phyloP scores from a whole-genome alignment of 1,284 basidiomycete species.

The Microbotryum lychnidis-dioicae region DNA sequence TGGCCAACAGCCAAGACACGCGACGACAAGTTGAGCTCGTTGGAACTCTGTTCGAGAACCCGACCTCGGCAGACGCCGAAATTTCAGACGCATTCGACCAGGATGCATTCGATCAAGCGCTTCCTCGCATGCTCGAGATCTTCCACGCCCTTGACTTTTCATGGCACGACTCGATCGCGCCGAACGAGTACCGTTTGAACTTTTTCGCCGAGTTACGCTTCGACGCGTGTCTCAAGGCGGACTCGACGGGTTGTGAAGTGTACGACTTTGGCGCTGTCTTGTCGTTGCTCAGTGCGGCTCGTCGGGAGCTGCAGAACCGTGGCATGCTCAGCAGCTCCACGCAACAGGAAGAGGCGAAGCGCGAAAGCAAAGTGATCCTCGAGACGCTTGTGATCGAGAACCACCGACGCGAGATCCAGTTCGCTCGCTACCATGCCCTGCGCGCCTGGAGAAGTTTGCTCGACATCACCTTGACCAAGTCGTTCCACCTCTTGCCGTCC shows the following conservation, averaged over 20 bases:
- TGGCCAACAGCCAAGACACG: conserved; percentile 58
- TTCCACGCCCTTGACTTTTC: conserved; percentile 76
- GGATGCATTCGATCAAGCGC: conserved; percentile 62
- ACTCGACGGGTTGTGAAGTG: conserved; percentile 68
- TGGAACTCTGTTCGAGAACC: conserved; percentile 33
- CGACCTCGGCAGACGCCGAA: conserved; percentile 16
- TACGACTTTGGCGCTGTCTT: conserved; percentile 66
- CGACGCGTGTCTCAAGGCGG: conserved; percentile 60
- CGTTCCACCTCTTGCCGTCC: conserved; percentile 68
- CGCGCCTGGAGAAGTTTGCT: conserved; percentile 74
- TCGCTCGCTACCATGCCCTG: conserved; percentile 62
- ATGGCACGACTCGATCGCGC: conserved; percentile 67
- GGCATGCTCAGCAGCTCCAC: conserved; percentile 56
- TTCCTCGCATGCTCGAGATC: conserved; percentile 76
- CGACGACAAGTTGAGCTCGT: conserved; percentile 35
- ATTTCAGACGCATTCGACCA: conserved; percentile 17
- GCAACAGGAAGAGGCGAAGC: conserved; percentile 59
- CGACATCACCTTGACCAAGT: conserved; percentile 72
- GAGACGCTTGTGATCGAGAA: conserved; percentile 79
- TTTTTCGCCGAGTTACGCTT: conserved; percentile 65
- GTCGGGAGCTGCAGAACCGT: conserved; percentile 56
- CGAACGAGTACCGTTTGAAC: conserved; percentile 55
- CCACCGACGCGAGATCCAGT: conserved; percentile 66
- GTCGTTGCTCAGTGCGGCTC: conserved; percentile 55
- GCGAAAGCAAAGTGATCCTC: conserved; percentile 66